Base-by-base conservation (phyloP, 2,329 filamentous ascomycete species). In the Beauveria bassiana region DNA sequence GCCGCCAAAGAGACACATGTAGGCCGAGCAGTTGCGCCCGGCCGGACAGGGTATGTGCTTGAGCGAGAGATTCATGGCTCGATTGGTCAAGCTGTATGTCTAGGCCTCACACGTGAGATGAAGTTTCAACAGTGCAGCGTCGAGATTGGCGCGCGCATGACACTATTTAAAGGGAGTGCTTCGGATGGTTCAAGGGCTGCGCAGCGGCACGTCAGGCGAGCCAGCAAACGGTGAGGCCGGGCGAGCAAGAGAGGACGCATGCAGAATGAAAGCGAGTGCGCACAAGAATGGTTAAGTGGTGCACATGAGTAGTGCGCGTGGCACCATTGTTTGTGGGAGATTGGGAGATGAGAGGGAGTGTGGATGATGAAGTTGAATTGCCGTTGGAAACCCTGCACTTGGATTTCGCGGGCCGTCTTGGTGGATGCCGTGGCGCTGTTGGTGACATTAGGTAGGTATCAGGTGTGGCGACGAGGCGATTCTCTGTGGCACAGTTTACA, bases 1-100 rank as follows among this genome's bases (percentile, higher is more conserved):
- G 43, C 51, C 42, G 31, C 77, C 77, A 65, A 82, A 82, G 45
- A 82, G 74, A 66, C 80, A 82, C 63, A 77, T 73, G 65, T 80
- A 80, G 18, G 79, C 78, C 9, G 75, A 78, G 66, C 80, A 82
- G 2, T 63, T 71, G 52, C 75, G 72, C 56, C 79, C 79, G 22
- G 78, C 78, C 6, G 80, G 80, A 65, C 80, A 82, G 10, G 79
- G 78, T 53, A 82, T 77, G 62, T 75, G 76, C 66, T 80, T 81
- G 64, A 82, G 77, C 52, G 69, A 67, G 62, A 77, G 63, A 62
- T 73, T 75, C 74, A 76, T 76, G 5, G 20, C 24, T 49, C 12
- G 5, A 18, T 20, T 56, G 6, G 3, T 12, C 34, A n/a, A 12
- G 26, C 18, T 2, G 14, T 3, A 3, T 12, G 26, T 3, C 1